phyloP scores from a whole-genome alignment of 2,329 filamentous ascomycete species.

The Rutstroemia sp. region DNA sequence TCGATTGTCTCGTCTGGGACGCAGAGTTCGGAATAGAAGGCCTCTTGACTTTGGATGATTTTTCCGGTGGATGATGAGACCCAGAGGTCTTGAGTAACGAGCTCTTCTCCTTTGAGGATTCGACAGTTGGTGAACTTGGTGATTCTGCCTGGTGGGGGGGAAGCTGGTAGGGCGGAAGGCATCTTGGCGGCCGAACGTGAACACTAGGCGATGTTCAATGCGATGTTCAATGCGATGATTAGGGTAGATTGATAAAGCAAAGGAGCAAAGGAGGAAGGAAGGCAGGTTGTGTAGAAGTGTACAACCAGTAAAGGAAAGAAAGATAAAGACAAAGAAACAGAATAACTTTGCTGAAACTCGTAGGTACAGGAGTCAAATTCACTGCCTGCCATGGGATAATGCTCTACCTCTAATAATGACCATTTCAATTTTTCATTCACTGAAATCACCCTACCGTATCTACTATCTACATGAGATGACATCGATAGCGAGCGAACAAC shows the following conservation, averaged over 20 bases:
- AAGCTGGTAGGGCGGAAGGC: constrained; percentile 34
- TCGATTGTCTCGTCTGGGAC: constrained; percentile 71
- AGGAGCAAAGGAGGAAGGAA: not conserved
- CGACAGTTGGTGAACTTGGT: constrained; percentile 89
- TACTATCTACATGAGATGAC: not conserved
- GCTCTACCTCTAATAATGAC: not conserved
- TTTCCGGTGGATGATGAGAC: constrained; percentile 75
- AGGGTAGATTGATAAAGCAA: too few relatives aligned
- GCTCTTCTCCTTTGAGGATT: constrained; percentile 56
- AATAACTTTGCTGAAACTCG: not conserved
- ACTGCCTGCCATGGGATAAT: not conserved
- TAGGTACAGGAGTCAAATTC: not conserved
- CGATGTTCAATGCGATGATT: too few relatives aligned
- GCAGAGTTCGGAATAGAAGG: constrained; percentile 60
- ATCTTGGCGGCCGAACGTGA: constrained; percentile 10
- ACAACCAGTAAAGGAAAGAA: too few relatives aligned
- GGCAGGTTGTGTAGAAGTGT: not conserved
- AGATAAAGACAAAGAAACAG: not conserved
- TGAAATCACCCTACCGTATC: not conserved
- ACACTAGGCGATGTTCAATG: too few relatives aligned
- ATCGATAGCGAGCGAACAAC: not conserved
- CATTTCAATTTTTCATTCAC: not conserved
- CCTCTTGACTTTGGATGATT: constrained; percentile 63
- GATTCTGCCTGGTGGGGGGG: constrained; percentile 41
- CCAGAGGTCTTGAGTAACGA: constrained; percentile 80